phyloP scores from a whole-genome alignment of 331 rosid genomes.

The Quercus tomentella region DNA sequence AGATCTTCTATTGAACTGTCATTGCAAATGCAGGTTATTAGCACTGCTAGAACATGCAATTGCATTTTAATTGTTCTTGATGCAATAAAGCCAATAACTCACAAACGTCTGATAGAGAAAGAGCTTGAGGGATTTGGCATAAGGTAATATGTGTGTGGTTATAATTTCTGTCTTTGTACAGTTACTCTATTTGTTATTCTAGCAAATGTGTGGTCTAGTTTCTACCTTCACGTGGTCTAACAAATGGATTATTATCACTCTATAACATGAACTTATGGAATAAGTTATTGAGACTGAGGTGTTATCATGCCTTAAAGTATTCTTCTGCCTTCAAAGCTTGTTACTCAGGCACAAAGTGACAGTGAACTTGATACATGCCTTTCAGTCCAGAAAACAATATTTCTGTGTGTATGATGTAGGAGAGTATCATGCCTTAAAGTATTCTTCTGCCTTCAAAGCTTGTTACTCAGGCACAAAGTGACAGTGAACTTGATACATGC shows the following conservation, averaged over 20 bases:
- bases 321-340: neutral
- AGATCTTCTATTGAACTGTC: constrained; percentile 13
- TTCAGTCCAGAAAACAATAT: neutral
- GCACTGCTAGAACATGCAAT: constrained; percentile 98
- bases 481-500: neutral
- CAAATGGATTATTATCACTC: neutral
- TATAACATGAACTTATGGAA: neutral
- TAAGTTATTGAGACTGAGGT: neutral
- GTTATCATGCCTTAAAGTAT: neutral
- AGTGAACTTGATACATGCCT: neutral
- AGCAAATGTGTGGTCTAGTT: neutral
- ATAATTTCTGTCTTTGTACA: neutral
- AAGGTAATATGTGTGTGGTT: constrained; percentile 51
- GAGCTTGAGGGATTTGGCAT: constrained; percentile 99
- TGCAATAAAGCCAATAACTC: constrained; percentile 98
- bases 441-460: neutral
- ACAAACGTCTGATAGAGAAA: constrained; percentile 92
- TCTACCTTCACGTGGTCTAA: neutral
- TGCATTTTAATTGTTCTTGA: constrained; percentile 95
- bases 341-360: neutral
- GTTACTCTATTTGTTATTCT: neutral
- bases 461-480: neutral
- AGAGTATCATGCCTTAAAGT: neutral
- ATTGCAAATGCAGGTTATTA: constrained; percentile 70
- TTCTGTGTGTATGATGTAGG: no score